phyloP scores from a whole-genome alignment of 2,329 filamentous ascomycete genomes.

The Colletotrichum eleusines region DNA sequence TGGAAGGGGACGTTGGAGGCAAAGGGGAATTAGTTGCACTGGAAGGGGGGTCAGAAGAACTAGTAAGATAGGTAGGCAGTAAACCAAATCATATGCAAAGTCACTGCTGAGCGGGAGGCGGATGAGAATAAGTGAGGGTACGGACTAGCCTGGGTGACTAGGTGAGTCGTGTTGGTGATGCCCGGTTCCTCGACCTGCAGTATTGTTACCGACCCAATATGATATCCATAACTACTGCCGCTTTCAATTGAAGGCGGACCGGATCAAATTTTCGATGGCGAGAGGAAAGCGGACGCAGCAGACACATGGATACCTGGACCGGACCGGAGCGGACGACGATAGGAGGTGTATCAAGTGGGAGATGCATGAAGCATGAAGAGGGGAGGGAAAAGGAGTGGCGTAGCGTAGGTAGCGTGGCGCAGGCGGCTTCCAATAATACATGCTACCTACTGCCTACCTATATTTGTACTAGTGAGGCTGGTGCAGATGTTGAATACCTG shows the following conservation, averaged over 20 bases:
- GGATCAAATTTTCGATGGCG: not conserved
- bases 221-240: not conserved
- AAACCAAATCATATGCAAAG: not conserved
- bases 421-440: not conserved
- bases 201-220: too few relatives aligned
- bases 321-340: not conserved
- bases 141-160: not conserved
- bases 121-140: not conserved
- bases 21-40: not conserved
- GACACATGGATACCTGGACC: not conserved
- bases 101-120: too few relatives aligned
- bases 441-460: not conserved
- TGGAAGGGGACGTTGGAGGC: conserved; percentile 1
- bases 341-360: too few relatives aligned
- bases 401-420: not conserved
- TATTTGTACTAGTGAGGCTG: not conserved
- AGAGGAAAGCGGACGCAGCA: not conserved
- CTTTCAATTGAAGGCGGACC: not conserved
- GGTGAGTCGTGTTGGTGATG: too few relatives aligned
- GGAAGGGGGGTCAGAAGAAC: too few relatives aligned
- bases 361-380: too few relatives aligned
- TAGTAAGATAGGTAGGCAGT: too few relatives aligned
- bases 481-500: not conserved
- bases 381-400: too few relatives aligned
- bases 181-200: too few relatives aligned